These are phyloP conservation scores for Yarrowia galli DNA, from an alignment of 1,139 yeast genomes.

Conservation along the genomic window DNA sequence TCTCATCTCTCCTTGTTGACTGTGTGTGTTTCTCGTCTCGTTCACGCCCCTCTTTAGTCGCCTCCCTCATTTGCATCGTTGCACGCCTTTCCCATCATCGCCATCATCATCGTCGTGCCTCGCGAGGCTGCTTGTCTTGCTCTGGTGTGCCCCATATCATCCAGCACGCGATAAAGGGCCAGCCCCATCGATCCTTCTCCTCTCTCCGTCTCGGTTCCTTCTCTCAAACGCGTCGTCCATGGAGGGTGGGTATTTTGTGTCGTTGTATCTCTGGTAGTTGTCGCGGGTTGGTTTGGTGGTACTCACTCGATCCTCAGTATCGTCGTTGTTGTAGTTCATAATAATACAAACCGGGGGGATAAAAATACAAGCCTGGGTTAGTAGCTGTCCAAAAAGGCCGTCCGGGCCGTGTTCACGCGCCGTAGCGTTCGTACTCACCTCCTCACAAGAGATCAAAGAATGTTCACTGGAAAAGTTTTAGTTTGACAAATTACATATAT, in stretches of 20 bases:
- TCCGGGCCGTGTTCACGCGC: background rate
- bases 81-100: too few species aligned
- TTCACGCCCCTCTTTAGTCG: slow-evolving; percentile 5
- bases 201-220: background rate
- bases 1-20: slow-evolving; percentile 9
- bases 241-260: background rate
- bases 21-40: background rate
- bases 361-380: slow-evolving; percentile 38
- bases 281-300: slow-evolving; percentile 17
- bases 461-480: slow-evolving; percentile 35
- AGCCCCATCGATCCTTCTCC: background rate
- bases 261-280: slow-evolving; percentile 7
- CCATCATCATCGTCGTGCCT: too few species aligned
- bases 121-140: too few species aligned
- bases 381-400: background rate
- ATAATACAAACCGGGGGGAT: slow-evolving; percentile 19
- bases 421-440: slow-evolving; percentile 34
- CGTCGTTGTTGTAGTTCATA: slow-evolving; percentile 37
- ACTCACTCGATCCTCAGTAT: slow-evolving; percentile 36
- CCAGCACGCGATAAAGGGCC: background rate
- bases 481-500: slow-evolving; percentile 34
- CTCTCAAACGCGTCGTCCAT: slow-evolving; percentile 21
- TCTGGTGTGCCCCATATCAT: background rate
- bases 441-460: slow-evolving; percentile 30
- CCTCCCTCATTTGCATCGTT: background rate